phyloP scores from a whole-genome alignment of 257 asterid genomes.

The Salvia miltiorrhiza region DNA sequence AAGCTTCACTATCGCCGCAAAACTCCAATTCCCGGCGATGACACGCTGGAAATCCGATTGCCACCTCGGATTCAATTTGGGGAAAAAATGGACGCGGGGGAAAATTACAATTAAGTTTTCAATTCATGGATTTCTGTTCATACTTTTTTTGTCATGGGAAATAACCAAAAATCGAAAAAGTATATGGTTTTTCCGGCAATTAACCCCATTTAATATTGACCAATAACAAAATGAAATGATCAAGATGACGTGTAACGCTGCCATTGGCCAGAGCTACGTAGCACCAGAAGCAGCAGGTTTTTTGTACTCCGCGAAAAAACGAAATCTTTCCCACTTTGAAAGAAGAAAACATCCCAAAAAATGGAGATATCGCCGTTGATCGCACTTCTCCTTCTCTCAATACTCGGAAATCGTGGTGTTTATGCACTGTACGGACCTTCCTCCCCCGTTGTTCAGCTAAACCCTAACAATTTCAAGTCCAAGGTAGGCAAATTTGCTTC shows the following conservation, averaged over 20 bases:
- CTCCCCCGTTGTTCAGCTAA: slow-evolving; percentile 89
- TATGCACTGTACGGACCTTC: slow-evolving; percentile 75
- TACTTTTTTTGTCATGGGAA: too few relatives aligned
- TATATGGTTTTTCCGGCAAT: too few relatives aligned
- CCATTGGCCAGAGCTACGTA: slow-evolving; percentile 36
- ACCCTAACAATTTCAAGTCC: slow-evolving; percentile 84
- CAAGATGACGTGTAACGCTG: slow-evolving; percentile 23
- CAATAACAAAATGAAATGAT: not conserved
- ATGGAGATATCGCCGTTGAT: slow-evolving; percentile 47
- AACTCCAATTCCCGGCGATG: too few relatives aligned
- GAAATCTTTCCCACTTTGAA: not conserved
- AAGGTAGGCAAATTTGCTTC: slow-evolving; percentile 50
- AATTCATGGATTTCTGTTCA: too few relatives aligned
- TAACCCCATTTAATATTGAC: not conserved
- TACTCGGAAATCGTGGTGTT: slow-evolving; percentile 38
- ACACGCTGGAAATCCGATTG: too few relatives aligned
- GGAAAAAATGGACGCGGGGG: too few relatives aligned
- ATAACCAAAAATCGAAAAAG: too few relatives aligned
- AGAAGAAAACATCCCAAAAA: not conserved
- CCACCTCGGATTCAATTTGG: too few relatives aligned
- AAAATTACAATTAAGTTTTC: too few relatives aligned
- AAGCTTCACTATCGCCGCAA: too few relatives aligned
- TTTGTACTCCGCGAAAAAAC: slow-evolving; percentile 8
- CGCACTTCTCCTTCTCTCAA: slow-evolving; percentile 32
- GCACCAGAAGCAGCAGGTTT: slow-evolving; percentile 11